Percentiles rank a stretch among this genome's conserved stretches.
These are phyloP conservation scores for Kodamaea leandrae DNA, from an alignment of 805 yeast genomes.

Conservation along the genomic window DNA sequence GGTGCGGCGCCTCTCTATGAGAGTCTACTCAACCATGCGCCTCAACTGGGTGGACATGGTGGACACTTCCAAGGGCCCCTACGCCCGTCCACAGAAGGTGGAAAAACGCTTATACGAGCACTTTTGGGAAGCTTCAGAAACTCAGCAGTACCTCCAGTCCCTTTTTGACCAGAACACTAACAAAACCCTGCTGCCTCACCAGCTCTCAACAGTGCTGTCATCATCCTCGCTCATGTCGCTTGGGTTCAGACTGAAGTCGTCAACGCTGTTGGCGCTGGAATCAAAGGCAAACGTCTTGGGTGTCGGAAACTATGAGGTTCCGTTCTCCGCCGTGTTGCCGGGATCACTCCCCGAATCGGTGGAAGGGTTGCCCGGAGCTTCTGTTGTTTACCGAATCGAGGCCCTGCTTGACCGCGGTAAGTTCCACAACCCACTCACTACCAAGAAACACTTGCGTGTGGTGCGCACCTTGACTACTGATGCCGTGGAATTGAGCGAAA, in stretches of 20 bases:
- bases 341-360: conserved; percentile 85
- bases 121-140: conserved; percentile 69
- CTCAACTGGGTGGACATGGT: conserved; percentile 61
- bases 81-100: conserved; percentile 47
- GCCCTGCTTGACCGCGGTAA: conserved; percentile 83
- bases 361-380: conserved; percentile 83
- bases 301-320: conserved; percentile 85
- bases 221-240: conserved; percentile 22
- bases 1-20: conserved; percentile 61
- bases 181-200: conserved; percentile 31
- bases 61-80: conserved; percentile 45
- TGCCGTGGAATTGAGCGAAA: conserved; percentile 81
- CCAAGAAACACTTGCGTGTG: conserved; percentile 73
- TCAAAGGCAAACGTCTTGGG: conserved; percentile 40
- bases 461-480: conserved; percentile 87
- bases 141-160: conserved; percentile 40
- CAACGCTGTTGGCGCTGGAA: conserved; percentile 25
- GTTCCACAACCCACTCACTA: conserved; percentile 59
- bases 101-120: conserved; percentile 71
- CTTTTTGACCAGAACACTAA: conserved; percentile 25
- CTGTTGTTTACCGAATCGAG: conserved; percentile 67
- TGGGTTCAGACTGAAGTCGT: conserved; percentile 22
- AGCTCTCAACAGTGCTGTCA: conserved; percentile 9
- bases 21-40: conserved; percentile 64
- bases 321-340: conserved; percentile 80